Conservation (phyloP, 768 basidiomycete genomes). For the Serendipita vermifera region DNA sequence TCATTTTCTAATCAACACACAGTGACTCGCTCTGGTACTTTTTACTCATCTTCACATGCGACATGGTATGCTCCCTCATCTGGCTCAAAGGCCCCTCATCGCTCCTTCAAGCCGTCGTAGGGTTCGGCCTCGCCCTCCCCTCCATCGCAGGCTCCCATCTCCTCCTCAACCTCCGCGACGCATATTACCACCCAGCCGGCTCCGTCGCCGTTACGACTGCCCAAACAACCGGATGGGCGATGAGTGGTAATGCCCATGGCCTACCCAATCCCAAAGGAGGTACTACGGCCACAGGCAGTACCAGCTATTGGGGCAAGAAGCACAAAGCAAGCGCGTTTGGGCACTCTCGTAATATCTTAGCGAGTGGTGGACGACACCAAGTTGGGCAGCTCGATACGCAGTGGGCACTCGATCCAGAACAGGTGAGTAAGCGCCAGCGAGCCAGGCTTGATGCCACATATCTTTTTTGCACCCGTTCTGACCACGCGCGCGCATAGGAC, state of each 20-base stretch:
- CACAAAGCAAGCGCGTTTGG: no score
- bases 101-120: conserved; percentile 10
- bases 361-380: no score
- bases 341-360: no score
- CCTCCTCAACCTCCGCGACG: conserved; percentile 12
- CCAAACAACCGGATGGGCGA: not conserved
- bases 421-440: no score
- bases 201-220: not conserved
- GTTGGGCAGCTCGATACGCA: not conserved
- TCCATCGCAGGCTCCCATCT: conserved; percentile 9
- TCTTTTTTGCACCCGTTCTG: no score
- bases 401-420: not conserved
- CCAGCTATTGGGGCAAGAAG: no score
- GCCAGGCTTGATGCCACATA: no score
- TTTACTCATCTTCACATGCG: conserved; percentile 4
- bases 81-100: conserved; percentile 4
- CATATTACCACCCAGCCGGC: not conserved
- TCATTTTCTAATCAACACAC: no score
- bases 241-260: no score
- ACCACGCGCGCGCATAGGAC: no score
- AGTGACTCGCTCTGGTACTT: conserved; percentile 7
- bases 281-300: no score
- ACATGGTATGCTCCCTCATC: conserved; percentile 7
- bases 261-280: no score
- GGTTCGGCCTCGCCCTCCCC: conserved; percentile 11